phyloP scores from a whole-genome alignment of 148 eudicot species.

The Rhododendron williamsianum region DNA sequence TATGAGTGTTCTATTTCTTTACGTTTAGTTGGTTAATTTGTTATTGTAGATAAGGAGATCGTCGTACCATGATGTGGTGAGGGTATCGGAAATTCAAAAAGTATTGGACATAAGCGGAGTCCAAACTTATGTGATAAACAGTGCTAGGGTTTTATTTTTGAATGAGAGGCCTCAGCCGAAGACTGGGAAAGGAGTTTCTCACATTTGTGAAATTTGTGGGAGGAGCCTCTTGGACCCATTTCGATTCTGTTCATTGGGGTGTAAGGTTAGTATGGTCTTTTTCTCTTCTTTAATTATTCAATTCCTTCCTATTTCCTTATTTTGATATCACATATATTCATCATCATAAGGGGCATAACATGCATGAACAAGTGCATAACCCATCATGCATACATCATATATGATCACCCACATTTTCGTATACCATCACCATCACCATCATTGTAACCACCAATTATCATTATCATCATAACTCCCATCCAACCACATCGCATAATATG shows the following conservation, averaged over 20 bases:
- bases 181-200: conserved; percentile 51
- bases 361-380: background rate
- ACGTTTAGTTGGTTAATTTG: background rate
- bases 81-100: conserved; percentile 76
- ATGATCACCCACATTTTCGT: background rate
- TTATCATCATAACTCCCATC: background rate
- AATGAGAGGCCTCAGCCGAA: conserved; percentile 94
- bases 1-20: background rate
- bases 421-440: background rate
- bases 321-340: background rate
- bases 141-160: conserved; percentile 84
- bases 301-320: background rate
- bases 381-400: background rate
- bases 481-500: conserved; percentile 5
- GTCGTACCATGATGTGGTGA: conserved; percentile 89
- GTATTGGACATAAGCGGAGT: conserved; percentile 72
- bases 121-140: conserved; percentile 86
- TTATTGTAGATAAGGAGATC: conserved; percentile 72
- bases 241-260: conserved; percentile 89
- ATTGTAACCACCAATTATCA: conserved; percentile 8
- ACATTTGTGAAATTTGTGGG: conserved; percentile 85
- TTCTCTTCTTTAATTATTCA: background rate
- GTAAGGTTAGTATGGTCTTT: conserved; percentile 54
- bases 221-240: conserved; percentile 83
- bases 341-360: background rate